Conservation (phyloP, 1,284 basidiomycete genomes). For the Cryptococcus sp. region DNA sequence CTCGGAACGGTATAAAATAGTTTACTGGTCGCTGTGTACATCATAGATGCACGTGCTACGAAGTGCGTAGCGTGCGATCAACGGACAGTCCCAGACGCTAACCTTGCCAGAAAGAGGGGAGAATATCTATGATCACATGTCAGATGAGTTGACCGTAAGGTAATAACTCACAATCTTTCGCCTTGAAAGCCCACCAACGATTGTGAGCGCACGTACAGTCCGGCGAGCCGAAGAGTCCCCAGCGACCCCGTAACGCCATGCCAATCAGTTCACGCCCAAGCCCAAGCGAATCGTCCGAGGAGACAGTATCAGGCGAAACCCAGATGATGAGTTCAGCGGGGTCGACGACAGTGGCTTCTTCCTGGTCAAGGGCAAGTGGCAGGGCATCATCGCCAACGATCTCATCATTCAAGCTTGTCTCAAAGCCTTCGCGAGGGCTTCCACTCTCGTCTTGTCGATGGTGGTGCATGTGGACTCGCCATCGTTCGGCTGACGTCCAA, state of each 20-base stretch:
- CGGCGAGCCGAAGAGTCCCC: conserved; percentile 34
- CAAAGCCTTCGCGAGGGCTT: no score
- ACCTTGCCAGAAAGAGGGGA: conserved; percentile 10
- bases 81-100: background rate
- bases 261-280: conserved; percentile 24
- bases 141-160: background rate
- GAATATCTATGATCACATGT: background rate
- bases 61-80: no score
- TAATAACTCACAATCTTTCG: conserved; percentile 44
- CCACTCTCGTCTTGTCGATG: background rate
- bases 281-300: background rate
- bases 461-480: conserved; percentile 16
- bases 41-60: no score
- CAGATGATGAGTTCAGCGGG: conserved; percentile 30
- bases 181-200: conserved; percentile 42
- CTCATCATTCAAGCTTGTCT: conserved; percentile 1
- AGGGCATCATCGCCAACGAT: background rate
- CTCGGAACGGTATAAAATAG: no score
- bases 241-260: conserved; percentile 40
- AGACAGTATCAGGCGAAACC: conserved; percentile 19
- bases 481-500: conserved; percentile 38
- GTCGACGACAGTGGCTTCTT: conserved; percentile 24
- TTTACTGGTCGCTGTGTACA: no score
- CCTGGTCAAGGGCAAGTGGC: conserved; percentile 22
- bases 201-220: conserved; percentile 1